Evolutionary conservation across 1,139 yeast genomes (phyloP), one percentile per base, ranked within the genome.

Genomic region (Candida anutae): DNA sequence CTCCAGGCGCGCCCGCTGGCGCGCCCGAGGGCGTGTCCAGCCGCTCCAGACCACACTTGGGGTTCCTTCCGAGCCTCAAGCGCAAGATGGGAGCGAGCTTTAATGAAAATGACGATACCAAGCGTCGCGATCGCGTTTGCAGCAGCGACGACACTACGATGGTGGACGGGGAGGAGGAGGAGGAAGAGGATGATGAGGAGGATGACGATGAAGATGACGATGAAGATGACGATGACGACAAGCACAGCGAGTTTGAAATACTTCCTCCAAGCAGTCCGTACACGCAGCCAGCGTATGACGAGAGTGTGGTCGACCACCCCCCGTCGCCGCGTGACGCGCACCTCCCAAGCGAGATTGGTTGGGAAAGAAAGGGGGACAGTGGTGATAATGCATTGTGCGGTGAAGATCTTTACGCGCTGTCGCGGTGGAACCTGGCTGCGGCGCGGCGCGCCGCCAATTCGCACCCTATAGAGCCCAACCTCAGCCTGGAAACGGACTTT

Each of bases 81-180:
- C 49, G 72, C 31, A 58, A 62, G 30, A 57, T 60, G 64, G 70
- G 70, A 0, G 68, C 52, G 20, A 60, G 68, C 42, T 65, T 65
- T 38, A 62, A 62, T 28, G 70, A 65, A 29, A 62, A 62, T 28
- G 69, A 62, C 39, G 62, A 65, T 32, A 38, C 62, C 15, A 65
- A 65, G 31, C 46, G 68, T 34, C 42, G 61, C 25, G 67, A 51
- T 10, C 2, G 34, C 35, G 35, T 6, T 19, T 24, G 32, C 16
- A 36, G 29, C 5, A 32, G 37, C 15, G 41, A 38, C 20, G 36
- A 45, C 3, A 42, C 52, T 2, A 32, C 43, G 21, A 42, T 47
- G 11, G 54, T 46, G 23, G 45, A 17, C 10, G 10, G 19, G 8
- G n/a, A n/a, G n/a, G n/a, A n/a, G n/a, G n/a, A n/a, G n/a, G 13